These are phyloP conservation scores for Plasmodium vivax DNA, from an alignment of 169 alveolate species.

Conservation along the genomic window DNA sequence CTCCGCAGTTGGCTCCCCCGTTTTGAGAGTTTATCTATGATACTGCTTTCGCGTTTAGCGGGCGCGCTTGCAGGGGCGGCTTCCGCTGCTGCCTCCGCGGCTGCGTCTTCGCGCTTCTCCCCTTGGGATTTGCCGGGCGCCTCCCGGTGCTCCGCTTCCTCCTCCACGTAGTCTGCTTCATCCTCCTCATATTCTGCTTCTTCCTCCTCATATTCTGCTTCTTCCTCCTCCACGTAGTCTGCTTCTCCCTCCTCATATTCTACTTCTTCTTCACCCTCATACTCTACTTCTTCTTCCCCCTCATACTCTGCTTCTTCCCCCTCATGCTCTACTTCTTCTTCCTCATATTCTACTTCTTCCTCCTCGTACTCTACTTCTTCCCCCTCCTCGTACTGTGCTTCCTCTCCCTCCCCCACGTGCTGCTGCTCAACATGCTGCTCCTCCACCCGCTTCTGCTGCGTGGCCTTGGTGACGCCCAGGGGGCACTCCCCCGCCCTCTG, in stretches of 20 bases:
- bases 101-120: slow-evolving; percentile 32
- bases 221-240: neutral
- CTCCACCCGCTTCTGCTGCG: neutral
- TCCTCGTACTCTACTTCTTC: neutral
- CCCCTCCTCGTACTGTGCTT: neutral
- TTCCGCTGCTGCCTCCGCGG: neutral
- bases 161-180: neutral
- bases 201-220: slow-evolving; percentile 1
- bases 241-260: neutral
- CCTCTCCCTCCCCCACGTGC: neutral
- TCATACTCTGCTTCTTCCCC: neutral
- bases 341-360: neutral
- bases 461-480: neutral
- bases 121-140: neutral
- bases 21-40: slow-evolving; percentile 39
- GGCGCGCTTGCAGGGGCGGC: neutral
- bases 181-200: neutral
- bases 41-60: neutral
- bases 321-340: neutral
- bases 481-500: neutral
- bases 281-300: slow-evolving; percentile 9
- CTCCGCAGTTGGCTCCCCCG: neutral
- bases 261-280: neutral
- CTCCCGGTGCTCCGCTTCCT: neutral
- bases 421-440: neutral